Percentiles rank a stretch among this genome's conserved stretches.
These are phyloP conservation scores for Lactarius hengduanensis DNA, from an alignment of 768 basidiomycete species.

Conservation along the genomic window DNA sequence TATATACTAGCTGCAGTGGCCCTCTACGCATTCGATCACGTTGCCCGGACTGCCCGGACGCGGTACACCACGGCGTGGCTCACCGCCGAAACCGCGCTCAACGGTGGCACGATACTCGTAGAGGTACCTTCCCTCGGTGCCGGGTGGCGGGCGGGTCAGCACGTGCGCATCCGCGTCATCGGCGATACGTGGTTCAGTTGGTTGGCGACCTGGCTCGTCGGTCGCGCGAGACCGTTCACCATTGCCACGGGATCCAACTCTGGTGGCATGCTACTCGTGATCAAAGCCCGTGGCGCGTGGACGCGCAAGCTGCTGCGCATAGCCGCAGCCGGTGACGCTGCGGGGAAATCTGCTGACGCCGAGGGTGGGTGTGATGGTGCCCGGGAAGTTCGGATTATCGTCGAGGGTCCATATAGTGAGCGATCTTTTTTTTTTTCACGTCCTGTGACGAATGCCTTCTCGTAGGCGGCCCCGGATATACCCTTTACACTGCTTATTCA, in stretches of 20 bases:
- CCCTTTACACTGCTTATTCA: constrained; percentile 49
- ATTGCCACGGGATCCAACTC: constrained; percentile 45
- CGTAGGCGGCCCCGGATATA: constrained; percentile 45
- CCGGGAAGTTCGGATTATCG: constrained; percentile 39
- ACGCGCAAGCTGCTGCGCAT: constrained; percentile 44
- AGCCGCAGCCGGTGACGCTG: constrained; percentile 35
- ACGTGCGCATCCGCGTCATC: constrained; percentile 52
- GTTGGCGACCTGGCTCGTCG: constrained; percentile 24
- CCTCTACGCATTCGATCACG: constrained; percentile 47
- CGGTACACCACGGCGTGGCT: constrained; percentile 46
- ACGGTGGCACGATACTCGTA: constrained; percentile 44
- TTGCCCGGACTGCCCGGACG: constrained; percentile 46
- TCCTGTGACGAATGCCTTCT: constrained; percentile 5
- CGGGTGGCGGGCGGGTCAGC: constrained; percentile 62
- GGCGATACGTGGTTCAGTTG: constrained; percentile 41
- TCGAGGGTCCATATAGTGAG: constrained; percentile 57
- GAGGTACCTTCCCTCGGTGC: constrained; percentile 44
- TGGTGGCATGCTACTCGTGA: constrained; percentile 48
- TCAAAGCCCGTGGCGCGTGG: constrained; percentile 53
- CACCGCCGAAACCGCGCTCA: constrained; percentile 44
- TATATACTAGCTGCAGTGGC: constrained; percentile 43
- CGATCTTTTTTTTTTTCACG: neutral
- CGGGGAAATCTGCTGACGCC: constrained; percentile 23
- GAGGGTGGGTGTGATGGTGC: constrained; percentile 11
- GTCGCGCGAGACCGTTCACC: constrained; percentile 39